Evolutionary conservation across 148 eudicot genomes (phyloP).

Genomic region (Vaccinium corymbosum): DNA sequence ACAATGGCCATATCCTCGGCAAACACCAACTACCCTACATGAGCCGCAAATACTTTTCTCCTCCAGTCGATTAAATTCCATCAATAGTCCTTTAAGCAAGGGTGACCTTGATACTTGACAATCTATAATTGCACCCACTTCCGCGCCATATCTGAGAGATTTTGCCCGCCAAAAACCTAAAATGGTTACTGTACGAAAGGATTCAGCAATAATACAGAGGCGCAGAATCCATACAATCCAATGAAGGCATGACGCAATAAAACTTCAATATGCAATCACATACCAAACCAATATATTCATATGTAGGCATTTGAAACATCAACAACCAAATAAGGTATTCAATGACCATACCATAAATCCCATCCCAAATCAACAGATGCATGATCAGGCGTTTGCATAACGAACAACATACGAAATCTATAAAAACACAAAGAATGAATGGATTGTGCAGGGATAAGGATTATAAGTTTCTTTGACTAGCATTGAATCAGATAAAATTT

Average conservation of each 20-base stretch:
- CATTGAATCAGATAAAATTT: constrained; percentile 13
- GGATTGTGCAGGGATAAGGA: neutral
- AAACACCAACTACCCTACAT: neutral
- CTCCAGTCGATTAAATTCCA: neutral
- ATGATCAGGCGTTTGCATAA: neutral
- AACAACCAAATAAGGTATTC: neutral
- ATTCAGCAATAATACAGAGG: neutral
- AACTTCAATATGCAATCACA: neutral
- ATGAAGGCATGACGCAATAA: neutral
- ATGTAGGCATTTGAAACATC: neutral
- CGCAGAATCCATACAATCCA: neutral
- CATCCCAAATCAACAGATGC: neutral
- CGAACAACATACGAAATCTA: neutral
- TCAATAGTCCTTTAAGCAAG: neutral
- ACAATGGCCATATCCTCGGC: neutral
- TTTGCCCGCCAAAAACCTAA: neutral
- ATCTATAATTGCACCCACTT: neutral
- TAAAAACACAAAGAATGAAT: neutral
- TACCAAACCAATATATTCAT: neutral
- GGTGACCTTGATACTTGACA: neutral
- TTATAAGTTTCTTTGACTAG: constrained; percentile 14
- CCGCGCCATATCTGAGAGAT: neutral
- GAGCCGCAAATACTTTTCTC: neutral
- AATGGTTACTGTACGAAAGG: neutral
- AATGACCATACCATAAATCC: neutral